Evolutionary conservation across 495 filamentous ascomycete genomes (phyloP), one percentile per base, ranked within the genome.

Genomic region (Penicillium atrosanguineum): DNA sequence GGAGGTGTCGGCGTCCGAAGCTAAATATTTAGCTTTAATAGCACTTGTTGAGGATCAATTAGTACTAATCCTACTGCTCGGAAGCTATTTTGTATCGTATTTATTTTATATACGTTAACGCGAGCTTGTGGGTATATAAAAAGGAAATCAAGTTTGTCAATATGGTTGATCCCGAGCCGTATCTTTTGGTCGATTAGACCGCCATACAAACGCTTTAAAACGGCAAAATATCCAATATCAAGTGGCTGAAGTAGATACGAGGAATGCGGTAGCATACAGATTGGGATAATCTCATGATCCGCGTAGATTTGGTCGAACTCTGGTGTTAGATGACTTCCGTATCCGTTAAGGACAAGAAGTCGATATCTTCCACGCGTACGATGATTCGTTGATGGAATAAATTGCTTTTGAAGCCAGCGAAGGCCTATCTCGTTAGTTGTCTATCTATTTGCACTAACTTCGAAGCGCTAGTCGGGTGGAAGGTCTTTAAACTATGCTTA

Each of bases 381-480:
- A 7, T 1, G 8, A 21, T 15, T 34, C 25, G 25, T 44, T 31
- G 34, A 38, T 59, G 41, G 59, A 61, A 68, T 44, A 62, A 60
- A 56, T 1, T 40, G 6, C 12, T 59, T 55, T 52, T 57, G 11
- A 38, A 62, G 51, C 60, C 42, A 58, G 1, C 15, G 14, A 31
- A 61, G 46, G 26, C 59, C 21, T 23, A 63, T 61, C 34, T 64
- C 21, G 55, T 72, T 62, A n/a, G 44, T 62, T 9, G 64, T 76
- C 67, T 54, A 75, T 9, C 67, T 47, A 62, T 73, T 72, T 31
- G 48, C 16, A 43, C 52, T 62, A 6, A 61, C 23, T 53, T 46
- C 37, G 55, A 74, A 63, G 14, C 14, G 20, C 62, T 47, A 79
- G 52, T 61, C 37, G 7, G 7, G 3, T 45, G 54, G 61, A 48